Evolutionary conservation across 352 stramenopile genomes (phyloP).

Genomic region (Pythium coloratum): DNA sequence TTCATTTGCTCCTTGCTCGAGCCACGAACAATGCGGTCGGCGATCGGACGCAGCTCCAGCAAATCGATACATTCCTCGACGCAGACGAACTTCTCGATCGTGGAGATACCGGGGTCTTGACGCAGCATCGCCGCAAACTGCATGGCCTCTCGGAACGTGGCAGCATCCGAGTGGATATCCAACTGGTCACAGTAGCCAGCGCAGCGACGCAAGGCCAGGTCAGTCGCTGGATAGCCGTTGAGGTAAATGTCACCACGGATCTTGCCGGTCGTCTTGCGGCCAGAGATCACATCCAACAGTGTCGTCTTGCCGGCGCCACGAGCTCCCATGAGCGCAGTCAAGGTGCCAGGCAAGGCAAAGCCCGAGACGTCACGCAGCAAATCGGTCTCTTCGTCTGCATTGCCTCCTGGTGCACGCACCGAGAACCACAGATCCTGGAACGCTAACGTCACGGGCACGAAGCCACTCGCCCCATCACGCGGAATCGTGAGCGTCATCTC

Average conservation of each 20-base stretch:
- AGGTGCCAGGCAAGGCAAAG: slow-evolving; percentile 34
- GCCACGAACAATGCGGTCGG: slow-evolving; percentile 32
- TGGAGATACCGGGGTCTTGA: slow-evolving; percentile 27
- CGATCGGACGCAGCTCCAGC: slow-evolving; percentile 30
- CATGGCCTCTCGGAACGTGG: slow-evolving; percentile 86
- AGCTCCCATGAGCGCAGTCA: slow-evolving; percentile 51
- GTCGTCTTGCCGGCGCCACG: slow-evolving; percentile 86
- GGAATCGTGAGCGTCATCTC: slow-evolving; percentile 23
- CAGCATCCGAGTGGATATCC: slow-evolving; percentile 58
- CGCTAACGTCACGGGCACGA: slow-evolving; percentile 32
- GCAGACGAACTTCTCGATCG: slow-evolving; percentile 28
- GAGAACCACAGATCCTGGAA: slow-evolving; percentile 42
- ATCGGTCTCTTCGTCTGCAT: slow-evolving; percentile 38
- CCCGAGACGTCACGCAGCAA: slow-evolving; percentile 51
- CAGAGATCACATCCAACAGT: slow-evolving; percentile 89
- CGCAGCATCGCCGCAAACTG: slow-evolving; percentile 78
- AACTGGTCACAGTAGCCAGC: slow-evolving; percentile 25
- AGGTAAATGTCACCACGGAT: slow-evolving; percentile 52
- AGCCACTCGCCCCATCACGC: slow-evolving; percentile 21
- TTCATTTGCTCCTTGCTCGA: slow-evolving; percentile 33
- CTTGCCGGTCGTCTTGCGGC: slow-evolving; percentile 75
- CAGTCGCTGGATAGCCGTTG: slow-evolving; percentile 33
- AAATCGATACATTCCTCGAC: slow-evolving; percentile 40
- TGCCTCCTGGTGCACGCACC: slow-evolving; percentile 22
- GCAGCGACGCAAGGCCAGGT: slow-evolving; percentile 27